phyloP scores from a whole-genome alignment of 345 rosid genomes.

The Cardamine resedifolia region DNA sequence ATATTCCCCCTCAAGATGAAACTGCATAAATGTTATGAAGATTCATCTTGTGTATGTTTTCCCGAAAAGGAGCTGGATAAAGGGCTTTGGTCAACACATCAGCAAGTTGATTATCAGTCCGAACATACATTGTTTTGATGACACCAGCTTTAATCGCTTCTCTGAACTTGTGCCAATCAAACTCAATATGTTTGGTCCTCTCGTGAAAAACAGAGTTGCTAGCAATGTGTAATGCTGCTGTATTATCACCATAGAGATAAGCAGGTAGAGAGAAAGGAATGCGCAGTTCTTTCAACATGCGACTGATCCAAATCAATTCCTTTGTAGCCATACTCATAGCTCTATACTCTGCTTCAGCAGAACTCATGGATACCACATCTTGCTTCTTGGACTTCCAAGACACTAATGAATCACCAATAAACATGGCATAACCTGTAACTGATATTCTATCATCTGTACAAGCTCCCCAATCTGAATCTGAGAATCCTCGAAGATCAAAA shows the following conservation, averaged over 20 bases:
- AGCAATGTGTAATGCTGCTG: background rate
- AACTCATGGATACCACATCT: background rate
- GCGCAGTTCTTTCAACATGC: accelerated
- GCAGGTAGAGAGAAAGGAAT: accelerated
- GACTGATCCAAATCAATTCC: background rate
- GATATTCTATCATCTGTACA: accelerated
- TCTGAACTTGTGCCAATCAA: background rate
- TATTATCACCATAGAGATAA: background rate
- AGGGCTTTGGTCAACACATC: background rate
- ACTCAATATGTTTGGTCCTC: background rate
- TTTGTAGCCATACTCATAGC: background rate
- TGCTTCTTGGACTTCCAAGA: background rate
- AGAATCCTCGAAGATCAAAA: background rate
- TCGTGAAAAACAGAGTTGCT: background rate
- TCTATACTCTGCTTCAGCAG: background rate
- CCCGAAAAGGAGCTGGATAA: background rate
- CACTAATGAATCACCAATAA: background rate
- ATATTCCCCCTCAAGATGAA: no score
- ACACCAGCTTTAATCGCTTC: background rate
- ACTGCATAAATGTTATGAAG: no score
- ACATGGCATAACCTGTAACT: background rate
- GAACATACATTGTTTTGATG: background rate
- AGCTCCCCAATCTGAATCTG: background rate
- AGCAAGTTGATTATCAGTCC: background rate
- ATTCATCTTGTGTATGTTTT: no score